These are phyloP conservation scores for Mycena filopes DNA, from an alignment of 768 basidiomycete genomes.

Conservation along the genomic window DNA sequence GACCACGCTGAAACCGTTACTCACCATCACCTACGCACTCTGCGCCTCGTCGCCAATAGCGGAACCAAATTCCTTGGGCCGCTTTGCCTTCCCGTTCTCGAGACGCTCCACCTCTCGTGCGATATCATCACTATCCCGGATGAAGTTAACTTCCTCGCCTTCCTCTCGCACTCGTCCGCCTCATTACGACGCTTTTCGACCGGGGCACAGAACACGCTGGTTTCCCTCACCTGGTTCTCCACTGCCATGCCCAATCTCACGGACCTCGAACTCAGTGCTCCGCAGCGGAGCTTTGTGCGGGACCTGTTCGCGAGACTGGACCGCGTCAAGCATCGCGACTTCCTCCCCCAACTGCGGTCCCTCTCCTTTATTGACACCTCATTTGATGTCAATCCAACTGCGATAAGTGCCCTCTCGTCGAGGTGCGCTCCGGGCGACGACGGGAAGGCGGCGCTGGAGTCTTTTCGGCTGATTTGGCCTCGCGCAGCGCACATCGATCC, in stretches of 20 bases:
- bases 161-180: neutral
- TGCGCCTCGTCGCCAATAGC: neutral
- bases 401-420: neutral
- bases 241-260: neutral
- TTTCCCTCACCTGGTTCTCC: neutral
- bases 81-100: neutral
- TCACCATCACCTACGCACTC: neutral
- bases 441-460: neutral
- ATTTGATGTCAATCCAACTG: neutral
- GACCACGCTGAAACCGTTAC: neutral
- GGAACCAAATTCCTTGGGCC: neutral
- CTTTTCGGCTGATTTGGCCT: neutral
- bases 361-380: neutral
- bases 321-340: neutral
- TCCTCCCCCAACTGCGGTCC: conserved; percentile 3
- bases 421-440: neutral
- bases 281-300: neutral
- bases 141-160: neutral
- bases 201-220: neutral
- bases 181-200: conserved; percentile 8
- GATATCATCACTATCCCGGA: no score
- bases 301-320: neutral
- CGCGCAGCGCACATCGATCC: no score
- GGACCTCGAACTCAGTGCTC: neutral
- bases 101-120: neutral